A percentile compares a stretch with the other conserved stretches of the same genome.
Evolutionary conservation across 164 flowering plant species (phyloP).

Genomic region (Chimonanthus praecox): DNA sequence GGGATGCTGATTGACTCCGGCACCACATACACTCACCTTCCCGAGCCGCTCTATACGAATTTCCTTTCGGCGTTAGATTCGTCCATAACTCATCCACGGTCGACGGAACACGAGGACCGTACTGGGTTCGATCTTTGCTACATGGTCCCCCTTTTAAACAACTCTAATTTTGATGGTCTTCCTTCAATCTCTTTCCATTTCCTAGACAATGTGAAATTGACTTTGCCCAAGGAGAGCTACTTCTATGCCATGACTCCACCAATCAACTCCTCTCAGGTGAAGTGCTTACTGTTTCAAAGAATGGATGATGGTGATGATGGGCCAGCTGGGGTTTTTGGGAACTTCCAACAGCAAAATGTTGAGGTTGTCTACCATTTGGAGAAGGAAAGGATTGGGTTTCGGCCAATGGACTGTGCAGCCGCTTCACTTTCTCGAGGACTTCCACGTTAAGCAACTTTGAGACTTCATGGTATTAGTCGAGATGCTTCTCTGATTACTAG

Average conservation of each 20-base stretch:
- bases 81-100: constrained; percentile 34
- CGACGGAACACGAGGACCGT: constrained; percentile 29
- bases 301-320: constrained; percentile 58
- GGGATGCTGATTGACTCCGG: constrained; percentile 77
- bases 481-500: background rate
- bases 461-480: background rate
- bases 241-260: constrained; percentile 62
- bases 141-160: constrained; percentile 39
- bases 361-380: constrained; percentile 68
- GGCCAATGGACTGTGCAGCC: constrained; percentile 54
- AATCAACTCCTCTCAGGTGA: constrained; percentile 36
- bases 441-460: constrained; percentile 4
- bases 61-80: constrained; percentile 32
- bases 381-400: constrained; percentile 67
- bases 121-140: constrained; percentile 67
- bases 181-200: constrained; percentile 61
- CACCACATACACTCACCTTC: constrained; percentile 70
- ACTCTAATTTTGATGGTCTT: constrained; percentile 12
- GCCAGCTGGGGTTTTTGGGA: constrained; percentile 67
- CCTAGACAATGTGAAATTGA: constrained; percentile 51
- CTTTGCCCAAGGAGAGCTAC: constrained; percentile 41
- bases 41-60: constrained; percentile 44
- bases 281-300: constrained; percentile 53
- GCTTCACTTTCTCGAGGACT: constrained; percentile 42
- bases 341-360: constrained; percentile 66